Base-by-base conservation (phyloP, 345 rosid genomes). In the Gossypium longicalyx region DNA sequence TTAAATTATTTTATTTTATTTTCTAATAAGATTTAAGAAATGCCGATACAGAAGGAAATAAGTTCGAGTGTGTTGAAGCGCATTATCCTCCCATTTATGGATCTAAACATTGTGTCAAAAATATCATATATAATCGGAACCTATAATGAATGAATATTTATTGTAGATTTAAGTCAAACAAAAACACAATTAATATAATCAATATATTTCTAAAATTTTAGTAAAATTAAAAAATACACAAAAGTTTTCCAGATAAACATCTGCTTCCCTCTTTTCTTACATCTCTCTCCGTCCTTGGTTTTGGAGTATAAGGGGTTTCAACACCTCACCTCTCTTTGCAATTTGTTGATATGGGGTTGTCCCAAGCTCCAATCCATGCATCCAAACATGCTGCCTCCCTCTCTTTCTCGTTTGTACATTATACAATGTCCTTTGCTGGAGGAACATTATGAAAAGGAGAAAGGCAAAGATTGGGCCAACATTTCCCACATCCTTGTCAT, bases 381-480 rank as follows among this genome's bases (percentile, higher is more conserved):
- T 1, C 15, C 8, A 43, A 43, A 27, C 29, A 2, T 27, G 3
- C 9, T 65, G 10, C 52, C 8, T 9, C 1, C 1, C 7, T 64
- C 51, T n/a, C 51, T 64, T 64, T 41, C 23, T 43, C 0, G 4
- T 41, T 2, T 64, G 7, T 1, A 0, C 1, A 64, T 64, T n/a
- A 0, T 0, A 0, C 0, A 1, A 9, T 64, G 69, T 41, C 69
- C 49, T 9, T 17, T 41, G 49, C 9, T 41, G 51, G 9, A 10
- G 13, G 9, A 41, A 41, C 7, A 1, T 64, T 64, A 27, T 7
- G 9, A n/a, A 19, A 64, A 41, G 69, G 25, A 41, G 69, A 43
- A 64, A 64, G 69, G 27, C 11, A 64, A 64, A 43, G 27, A 41
- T 64, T 64, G 69, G 69, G 15, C 23, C 69, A 64, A 41, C 69